Base-by-base conservation (phyloP, 208 protist genomes). In the Herpetomonas muscarum region DNA sequence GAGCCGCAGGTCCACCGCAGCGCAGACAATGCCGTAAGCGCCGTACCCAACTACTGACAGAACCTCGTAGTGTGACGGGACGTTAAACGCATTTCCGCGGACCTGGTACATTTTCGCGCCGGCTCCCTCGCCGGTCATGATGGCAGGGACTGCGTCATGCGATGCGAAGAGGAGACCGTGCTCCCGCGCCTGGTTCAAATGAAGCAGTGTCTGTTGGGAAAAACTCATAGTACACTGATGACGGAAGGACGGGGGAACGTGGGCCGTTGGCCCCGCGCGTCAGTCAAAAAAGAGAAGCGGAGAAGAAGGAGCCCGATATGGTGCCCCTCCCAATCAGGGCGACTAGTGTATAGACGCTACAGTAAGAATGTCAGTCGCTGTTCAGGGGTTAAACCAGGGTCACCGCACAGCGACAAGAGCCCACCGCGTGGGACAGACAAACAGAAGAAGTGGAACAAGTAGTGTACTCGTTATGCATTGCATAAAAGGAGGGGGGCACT, bases 21-120 rank as follows among this genome's bases (percentile, higher is more conserved):
- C 78, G 45, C 86, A 93, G 32, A 90, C 84, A 3, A 88, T 54
- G 17, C 87, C 84, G 51, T 94, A 92, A 1, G 84, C 74, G 21
- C 84, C 87, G 49, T 69, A 64, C 4, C 87, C 87, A 1, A 94
- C 69, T 1, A 58, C 56, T 12, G 67, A 81, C 5, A 81, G 59
- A 30, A 92, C 57, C 29, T 82, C 70, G 44, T 87, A 94, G 42
- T 87, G 78, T 21, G 63, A 49, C 21, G 83, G 74, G 21, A 92
- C 85, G 25, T 82, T 41, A 19, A 94, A 92, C 9, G 34, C 37
- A 5, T 57, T 72, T 10, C 81, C 78, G 17, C 57, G 60, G 3
- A 90, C 65, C 0, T 52, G 67, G 58, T 89, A 91, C 21, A 68
- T 46, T 45, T 92, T 88, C 17, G 59, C 32, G 39, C 65, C 56